These are phyloP conservation scores for Aspergillus versicolor DNA, from an alignment of 2,329 filamentous ascomycete genomes.

Conservation along the genomic window DNA sequence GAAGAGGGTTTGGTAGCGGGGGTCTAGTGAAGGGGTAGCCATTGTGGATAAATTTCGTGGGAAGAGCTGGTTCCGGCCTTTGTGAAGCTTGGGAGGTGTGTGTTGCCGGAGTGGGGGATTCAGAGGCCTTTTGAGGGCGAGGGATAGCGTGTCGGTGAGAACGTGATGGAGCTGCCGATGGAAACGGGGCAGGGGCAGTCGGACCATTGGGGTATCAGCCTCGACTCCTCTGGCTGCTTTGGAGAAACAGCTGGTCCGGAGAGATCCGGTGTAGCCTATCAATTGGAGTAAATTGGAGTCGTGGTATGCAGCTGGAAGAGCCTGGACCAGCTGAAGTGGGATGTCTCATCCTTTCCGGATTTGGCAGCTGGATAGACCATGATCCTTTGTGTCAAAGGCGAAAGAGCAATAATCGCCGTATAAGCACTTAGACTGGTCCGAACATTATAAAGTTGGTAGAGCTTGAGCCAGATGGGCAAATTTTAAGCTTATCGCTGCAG, in stretches of 20 bases:
- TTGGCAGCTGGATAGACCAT: background rate
- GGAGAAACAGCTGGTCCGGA: background rate
- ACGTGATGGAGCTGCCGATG: background rate
- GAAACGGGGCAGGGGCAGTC: background rate
- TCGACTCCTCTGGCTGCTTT: background rate
- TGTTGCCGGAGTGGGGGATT: background rate
- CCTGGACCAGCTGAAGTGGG: background rate
- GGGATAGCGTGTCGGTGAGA: background rate
- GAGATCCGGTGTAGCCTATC: slow-evolving; percentile 6
- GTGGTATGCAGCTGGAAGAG: background rate
- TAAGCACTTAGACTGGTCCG: background rate
- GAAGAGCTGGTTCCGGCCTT: slow-evolving; percentile 2
- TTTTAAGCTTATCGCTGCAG: background rate
- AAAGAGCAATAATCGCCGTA: background rate
- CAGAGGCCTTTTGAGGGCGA: background rate
- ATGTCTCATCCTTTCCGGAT: slow-evolving; percentile 1
- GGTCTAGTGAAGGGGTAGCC: slow-evolving; percentile 21
- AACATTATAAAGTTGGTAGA: background rate
- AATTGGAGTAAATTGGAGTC: background rate
- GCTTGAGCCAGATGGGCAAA: background rate
- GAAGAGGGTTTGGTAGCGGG: slow-evolving; percentile 31
- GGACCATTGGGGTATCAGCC: background rate
- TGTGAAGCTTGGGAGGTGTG: background rate
- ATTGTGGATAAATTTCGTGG: slow-evolving; percentile 17
- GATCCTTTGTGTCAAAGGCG: background rate